Evolutionary conservation across 139 green algal species (phyloP).

Genomic region (Limnomonas spitsbergensis): DNA sequence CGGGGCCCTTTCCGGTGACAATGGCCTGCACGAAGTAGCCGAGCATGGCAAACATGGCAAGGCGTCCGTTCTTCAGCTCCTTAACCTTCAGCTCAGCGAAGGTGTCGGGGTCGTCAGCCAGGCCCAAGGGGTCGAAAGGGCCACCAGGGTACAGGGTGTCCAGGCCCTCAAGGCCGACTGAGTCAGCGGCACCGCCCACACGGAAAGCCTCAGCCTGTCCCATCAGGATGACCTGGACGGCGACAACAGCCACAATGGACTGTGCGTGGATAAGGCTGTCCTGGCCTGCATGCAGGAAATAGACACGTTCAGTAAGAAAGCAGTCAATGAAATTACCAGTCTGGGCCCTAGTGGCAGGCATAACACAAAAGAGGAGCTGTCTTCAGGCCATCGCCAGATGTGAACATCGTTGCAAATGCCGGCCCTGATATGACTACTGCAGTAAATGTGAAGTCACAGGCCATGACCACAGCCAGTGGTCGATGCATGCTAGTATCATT

Average conservation of each 20-base stretch:
- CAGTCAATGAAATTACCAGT: no score
- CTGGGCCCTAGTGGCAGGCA: no score
- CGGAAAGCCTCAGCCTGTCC: conserved; percentile 73
- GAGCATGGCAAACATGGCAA: conserved; percentile 31
- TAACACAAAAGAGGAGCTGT: not conserved
- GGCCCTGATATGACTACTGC: not conserved
- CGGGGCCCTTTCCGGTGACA: conserved; percentile 43
- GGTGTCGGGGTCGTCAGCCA: conserved; percentile 78
- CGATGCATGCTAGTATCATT: conserved; percentile 4
- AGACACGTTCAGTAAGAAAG: not conserved
- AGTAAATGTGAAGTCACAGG: not conserved
- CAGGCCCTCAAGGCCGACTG: conserved; percentile 61
- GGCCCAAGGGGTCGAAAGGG: conserved; percentile 19
- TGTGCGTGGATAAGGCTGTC: conserved; percentile 78
- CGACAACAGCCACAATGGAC: conserved; percentile 83
- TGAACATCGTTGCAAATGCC: not conserved
- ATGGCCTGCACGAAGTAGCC: conserved; percentile 84
- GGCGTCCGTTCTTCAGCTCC: conserved; percentile 51
- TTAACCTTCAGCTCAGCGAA: conserved; percentile 80
- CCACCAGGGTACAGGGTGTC: conserved; percentile 76
- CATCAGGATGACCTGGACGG: conserved; percentile 80
- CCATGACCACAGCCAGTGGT: conserved; percentile 35
- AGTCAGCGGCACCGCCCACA: conserved; percentile 79
- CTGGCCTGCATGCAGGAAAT: conserved; percentile 30
- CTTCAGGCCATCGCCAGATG: not conserved